Conservation (phyloP, 306 rosid species). For the Pterocarpus macrocarpus region DNA sequence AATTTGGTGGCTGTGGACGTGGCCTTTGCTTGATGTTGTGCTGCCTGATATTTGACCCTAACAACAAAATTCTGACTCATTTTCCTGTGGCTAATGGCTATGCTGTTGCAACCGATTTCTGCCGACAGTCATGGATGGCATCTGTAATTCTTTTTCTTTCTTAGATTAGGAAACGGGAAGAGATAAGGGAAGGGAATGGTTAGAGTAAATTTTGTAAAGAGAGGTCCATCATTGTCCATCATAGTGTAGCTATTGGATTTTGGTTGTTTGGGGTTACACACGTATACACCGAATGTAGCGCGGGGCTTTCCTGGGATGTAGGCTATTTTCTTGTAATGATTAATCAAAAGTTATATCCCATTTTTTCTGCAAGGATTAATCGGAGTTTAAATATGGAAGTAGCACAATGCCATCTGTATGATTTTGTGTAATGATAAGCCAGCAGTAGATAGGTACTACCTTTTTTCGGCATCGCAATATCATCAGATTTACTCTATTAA, state of each 20-base stretch:
- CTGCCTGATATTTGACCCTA: constrained; percentile 56
- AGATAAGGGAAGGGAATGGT: constrained; percentile 36
- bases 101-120: constrained; percentile 45
- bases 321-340: constrained; percentile 41
- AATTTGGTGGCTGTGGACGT: constrained; percentile 33
- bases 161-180: constrained; percentile 42
- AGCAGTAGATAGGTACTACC: too few species aligned
- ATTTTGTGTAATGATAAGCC: not conserved
- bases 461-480: too few species aligned
- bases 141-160: constrained; percentile 25
- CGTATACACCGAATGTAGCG: constrained; percentile 38
- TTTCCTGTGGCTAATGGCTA: constrained; percentile 55
- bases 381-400: not conserved
- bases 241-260: constrained; percentile 37
- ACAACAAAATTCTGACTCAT: constrained; percentile 45
- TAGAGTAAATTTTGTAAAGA: constrained; percentile 61
- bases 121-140: constrained; percentile 31
- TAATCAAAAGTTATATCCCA: constrained; percentile 35
- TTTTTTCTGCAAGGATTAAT: constrained; percentile 46
- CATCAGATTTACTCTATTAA: too few species aligned
- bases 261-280: constrained; percentile 48
- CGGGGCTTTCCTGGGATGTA: constrained; percentile 47
- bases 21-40: constrained; percentile 27
- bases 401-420: constrained; percentile 1
- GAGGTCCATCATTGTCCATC: constrained; percentile 31